A percentile compares a stretch with the other conserved stretches of the same genome.
These are phyloP conservation scores for Citrus glauca DNA, from an alignment of 345 rosid species.

Conservation along the genomic window DNA sequence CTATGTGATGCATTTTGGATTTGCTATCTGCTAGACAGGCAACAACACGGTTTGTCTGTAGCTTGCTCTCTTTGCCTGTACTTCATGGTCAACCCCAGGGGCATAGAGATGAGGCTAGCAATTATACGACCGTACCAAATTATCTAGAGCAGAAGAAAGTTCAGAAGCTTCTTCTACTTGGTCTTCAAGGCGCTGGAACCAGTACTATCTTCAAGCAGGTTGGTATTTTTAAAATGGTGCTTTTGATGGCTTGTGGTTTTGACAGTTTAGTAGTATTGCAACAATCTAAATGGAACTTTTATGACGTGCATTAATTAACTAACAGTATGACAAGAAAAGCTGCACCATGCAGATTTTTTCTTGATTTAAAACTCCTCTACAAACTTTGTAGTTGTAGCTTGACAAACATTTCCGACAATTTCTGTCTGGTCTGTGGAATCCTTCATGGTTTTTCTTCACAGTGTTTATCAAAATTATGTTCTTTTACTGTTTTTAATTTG, in stretches of 20 bases:
- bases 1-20: constrained; percentile 22
- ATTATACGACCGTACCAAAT: constrained; percentile 63
- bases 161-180: constrained; percentile 86
- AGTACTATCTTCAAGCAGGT: constrained; percentile 99
- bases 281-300: neutral
- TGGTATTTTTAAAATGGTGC: neutral
- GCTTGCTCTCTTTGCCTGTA: constrained; percentile 88
- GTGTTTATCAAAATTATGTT: neutral
- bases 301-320: neutral
- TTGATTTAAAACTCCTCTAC: neutral
- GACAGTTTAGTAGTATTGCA: neutral
- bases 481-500: neutral
- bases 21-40: constrained; percentile 62
- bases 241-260: neutral
- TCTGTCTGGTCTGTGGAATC: neutral
- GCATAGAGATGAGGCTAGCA: constrained; percentile 67
- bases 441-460: neutral
- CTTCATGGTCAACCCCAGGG: constrained; percentile 71
- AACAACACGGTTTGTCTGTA: constrained; percentile 75
- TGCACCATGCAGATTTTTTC: neutral
- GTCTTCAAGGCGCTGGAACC: constrained; percentile 88
- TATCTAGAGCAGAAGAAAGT: constrained; percentile 76
- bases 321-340: neutral
- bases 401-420: neutral
- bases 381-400: neutral